These are phyloP conservation scores for Apostasia shenzhenica DNA, from an alignment of 106 monocot species.

Conservation along the genomic window DNA sequence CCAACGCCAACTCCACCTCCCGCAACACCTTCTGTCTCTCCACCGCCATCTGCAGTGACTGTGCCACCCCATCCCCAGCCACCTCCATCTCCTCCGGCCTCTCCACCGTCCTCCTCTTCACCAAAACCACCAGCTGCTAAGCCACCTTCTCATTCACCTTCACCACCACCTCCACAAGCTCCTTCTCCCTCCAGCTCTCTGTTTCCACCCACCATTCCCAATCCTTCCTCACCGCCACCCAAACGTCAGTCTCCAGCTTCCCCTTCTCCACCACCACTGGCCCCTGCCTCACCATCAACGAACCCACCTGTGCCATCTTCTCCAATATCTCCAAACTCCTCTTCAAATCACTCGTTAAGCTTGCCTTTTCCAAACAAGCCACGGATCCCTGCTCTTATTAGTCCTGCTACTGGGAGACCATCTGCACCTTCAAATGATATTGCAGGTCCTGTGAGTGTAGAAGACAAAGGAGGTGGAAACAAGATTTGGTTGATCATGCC, in stretches of 20 bases:
- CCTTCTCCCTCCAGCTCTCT: conserved; percentile 7
- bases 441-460: background rate
- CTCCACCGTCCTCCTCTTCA: background rate
- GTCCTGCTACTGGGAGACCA: conserved; percentile 11
- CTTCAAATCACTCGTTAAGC: conserved; percentile 5
- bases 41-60: conserved; percentile 1
- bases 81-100: background rate
- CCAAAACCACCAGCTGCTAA: background rate
- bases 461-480: conserved; percentile 9
- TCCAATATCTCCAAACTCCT: background rate
- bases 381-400: conserved; percentile 1
- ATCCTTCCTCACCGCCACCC: conserved; percentile 13
- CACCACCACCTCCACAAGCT: conserved; percentile 7
- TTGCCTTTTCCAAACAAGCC: conserved; percentile 12
- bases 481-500: conserved; percentile 13
- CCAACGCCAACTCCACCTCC: conserved; percentile 5
- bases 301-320: conserved; percentile 9
- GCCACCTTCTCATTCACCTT: conserved; percentile 6
- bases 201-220: conserved; percentile 3
- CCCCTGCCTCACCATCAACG: background rate
- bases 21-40: background rate
- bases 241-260: conserved; percentile 2
- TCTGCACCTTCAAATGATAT: background rate
- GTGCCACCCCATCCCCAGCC: background rate
- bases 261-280: conserved; percentile 5